Evolutionary conservation across 805 yeast genomes (phyloP).

Genomic region (Starmerella asiatica): DNA sequence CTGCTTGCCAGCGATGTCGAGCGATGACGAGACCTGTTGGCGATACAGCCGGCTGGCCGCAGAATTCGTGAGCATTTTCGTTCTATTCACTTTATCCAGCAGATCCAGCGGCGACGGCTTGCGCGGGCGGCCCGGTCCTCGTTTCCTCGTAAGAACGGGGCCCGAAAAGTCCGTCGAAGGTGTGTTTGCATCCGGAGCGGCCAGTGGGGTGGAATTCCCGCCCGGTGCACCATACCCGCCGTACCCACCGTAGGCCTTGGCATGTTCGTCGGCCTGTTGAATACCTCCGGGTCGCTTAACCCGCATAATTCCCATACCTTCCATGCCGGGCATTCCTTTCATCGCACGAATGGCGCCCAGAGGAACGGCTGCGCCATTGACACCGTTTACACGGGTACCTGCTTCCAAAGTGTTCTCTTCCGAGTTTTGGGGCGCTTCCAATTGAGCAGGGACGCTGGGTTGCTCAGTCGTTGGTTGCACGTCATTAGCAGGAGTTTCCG

Average conservation of each 20-base stretch:
- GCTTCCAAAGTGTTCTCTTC: neutral
- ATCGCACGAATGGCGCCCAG: constrained; percentile 1
- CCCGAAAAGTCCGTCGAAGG: neutral
- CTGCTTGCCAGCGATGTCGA: no score
- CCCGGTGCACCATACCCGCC: neutral
- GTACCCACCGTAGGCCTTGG: neutral
- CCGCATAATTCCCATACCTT: constrained; percentile 3
- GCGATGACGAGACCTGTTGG: neutral
- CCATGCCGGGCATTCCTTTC: constrained; percentile 3
- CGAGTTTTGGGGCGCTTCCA: neutral
- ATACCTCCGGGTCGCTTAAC: neutral
- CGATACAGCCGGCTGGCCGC: neutral
- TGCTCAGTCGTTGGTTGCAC: no score
- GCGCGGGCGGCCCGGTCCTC: constrained; percentile 1
- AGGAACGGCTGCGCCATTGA: neutral
- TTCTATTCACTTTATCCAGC: neutral
- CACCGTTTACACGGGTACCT: neutral
- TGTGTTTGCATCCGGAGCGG: neutral
- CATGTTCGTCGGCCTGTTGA: neutral
- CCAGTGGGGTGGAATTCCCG: neutral
- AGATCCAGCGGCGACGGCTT: neutral
- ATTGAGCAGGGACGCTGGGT: no score
- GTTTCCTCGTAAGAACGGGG: neutral
- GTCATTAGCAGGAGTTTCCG: no score
- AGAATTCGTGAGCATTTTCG: neutral